phyloP scores from a whole-genome alignment of 2,329 filamentous ascomycete species.

The Hymenoscyphus fraxineus region DNA sequence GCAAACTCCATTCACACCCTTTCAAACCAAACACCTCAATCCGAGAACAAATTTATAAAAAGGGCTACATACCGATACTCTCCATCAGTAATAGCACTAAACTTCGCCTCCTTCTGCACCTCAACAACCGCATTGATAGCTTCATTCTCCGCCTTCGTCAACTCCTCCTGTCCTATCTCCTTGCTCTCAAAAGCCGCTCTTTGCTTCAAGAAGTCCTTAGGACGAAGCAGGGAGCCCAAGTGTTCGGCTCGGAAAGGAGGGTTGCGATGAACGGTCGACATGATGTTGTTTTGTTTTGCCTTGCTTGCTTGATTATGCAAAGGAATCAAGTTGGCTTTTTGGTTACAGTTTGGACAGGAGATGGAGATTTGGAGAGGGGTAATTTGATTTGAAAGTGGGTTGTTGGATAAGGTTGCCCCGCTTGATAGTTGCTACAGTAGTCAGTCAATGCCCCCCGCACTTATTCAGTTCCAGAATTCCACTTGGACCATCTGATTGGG shows the following conservation, averaged over 20 bases:
- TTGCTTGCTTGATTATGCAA: not conserved
- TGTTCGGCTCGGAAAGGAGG: conserved; percentile 58
- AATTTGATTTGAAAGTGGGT: not conserved
- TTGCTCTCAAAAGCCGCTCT: conserved; percentile 53
- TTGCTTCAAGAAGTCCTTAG: conserved; percentile 52
- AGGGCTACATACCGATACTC: conserved; percentile 42
- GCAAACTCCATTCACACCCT: not conserved
- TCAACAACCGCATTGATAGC: conserved; percentile 56
- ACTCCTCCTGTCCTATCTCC: conserved; percentile 42
- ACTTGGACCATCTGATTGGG: no score
- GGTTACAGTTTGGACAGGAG: not conserved
- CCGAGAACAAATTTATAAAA: not conserved
- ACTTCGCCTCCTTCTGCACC: conserved; percentile 54
- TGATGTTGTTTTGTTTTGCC: not conserved
- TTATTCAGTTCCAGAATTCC: not conserved
- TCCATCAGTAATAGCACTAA: conserved; percentile 55
- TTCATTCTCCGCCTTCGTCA: conserved; percentile 48
- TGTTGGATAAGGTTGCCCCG: not conserved
- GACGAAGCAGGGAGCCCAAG: conserved; percentile 60
- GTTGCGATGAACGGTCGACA: conserved; percentile 19
- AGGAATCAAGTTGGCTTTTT: not conserved
- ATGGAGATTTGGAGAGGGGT: no score
- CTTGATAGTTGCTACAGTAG: not conserved
- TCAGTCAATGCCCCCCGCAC: not conserved
- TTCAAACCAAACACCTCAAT: not conserved